These are phyloP conservation scores for Ophiocordyceps camponoti-saundersi DNA, from an alignment of 2,329 filamentous ascomycete genomes.

Conservation along the genomic window DNA sequence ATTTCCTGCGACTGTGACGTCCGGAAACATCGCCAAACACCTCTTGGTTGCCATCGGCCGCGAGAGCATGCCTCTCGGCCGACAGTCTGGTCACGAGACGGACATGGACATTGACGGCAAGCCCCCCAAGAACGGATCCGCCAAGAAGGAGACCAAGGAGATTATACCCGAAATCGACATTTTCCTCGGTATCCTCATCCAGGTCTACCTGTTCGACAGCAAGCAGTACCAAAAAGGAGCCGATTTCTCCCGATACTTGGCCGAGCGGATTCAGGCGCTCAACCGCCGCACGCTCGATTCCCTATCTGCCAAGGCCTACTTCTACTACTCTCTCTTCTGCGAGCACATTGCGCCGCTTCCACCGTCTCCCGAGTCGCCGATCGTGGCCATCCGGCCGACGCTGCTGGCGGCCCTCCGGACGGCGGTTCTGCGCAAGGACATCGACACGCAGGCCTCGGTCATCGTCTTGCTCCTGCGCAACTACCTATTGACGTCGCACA, in stretches of 20 bases:
- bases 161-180: constrained; percentile 74
- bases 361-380: constrained; percentile 73
- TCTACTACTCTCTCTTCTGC: constrained; percentile 92
- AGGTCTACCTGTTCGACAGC: constrained; percentile 79
- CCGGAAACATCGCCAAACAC: constrained; percentile 49
- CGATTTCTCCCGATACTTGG: constrained; percentile 68
- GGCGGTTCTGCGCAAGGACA: constrained; percentile 90
- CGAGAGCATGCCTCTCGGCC: constrained; percentile 45
- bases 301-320: constrained; percentile 88
- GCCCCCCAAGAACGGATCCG: constrained; percentile 28
- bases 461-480: constrained; percentile 90
- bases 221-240: constrained; percentile 67
- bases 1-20: constrained; percentile 44
- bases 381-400: constrained; percentile 72
- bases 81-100: constrained; percentile 45
- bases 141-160: constrained; percentile 56
- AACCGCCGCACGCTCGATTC: constrained; percentile 92
- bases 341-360: constrained; percentile 79
- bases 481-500: constrained; percentile 91
- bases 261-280: constrained; percentile 69
- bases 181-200: constrained; percentile 70
- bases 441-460: constrained; percentile 91
- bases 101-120: constrained; percentile 52
- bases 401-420: constrained; percentile 81
- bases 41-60: constrained; percentile 55